Percentiles rank a stretch among this genome's conserved stretches.
Evolutionary conservation across 805 yeast species (phyloP).

Genomic region (Debaryomyces hansenii): DNA sequence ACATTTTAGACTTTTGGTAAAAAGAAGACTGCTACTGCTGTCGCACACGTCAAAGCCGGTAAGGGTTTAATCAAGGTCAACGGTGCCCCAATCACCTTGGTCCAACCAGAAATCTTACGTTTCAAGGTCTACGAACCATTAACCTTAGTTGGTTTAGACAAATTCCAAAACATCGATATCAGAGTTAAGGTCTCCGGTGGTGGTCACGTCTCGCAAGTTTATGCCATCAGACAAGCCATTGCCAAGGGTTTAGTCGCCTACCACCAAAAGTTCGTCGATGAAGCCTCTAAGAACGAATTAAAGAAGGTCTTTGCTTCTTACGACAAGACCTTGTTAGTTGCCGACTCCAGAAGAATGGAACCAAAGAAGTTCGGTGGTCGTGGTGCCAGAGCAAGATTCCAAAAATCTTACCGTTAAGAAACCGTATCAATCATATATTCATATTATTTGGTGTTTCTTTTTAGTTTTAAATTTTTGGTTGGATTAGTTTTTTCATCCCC

Average conservation of each 20-base stretch:
- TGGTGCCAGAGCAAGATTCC: constrained; percentile 99
- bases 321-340: constrained; percentile 99
- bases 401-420: constrained; percentile 98
- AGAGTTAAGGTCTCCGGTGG: constrained; percentile 99
- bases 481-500: background rate
- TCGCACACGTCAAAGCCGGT: constrained; percentile 99
- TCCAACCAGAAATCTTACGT: constrained; percentile 98
- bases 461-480: background rate
- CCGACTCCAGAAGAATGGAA: constrained; percentile 99
- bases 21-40: constrained; percentile 99
- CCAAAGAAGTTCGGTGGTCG: constrained; percentile 99
- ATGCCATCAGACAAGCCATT: constrained; percentile 99
- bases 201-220: constrained; percentile 99
- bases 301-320: constrained; percentile 96
- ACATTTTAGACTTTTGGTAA: constrained; percentile 92
- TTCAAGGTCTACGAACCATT: constrained; percentile 99
- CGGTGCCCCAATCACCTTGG: constrained; percentile 99
- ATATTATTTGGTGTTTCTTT: constrained; percentile 5
- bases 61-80: constrained; percentile 98
- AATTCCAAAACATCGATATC: constrained; percentile 97
- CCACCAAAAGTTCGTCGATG: constrained; percentile 99
- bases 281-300: constrained; percentile 98
- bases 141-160: constrained; percentile 96
- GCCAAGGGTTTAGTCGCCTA: constrained; percentile 99
- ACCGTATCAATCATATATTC: constrained; percentile 5